Conservation (phyloP, 75 land plant species). For the Azolla pinnata region DNA sequence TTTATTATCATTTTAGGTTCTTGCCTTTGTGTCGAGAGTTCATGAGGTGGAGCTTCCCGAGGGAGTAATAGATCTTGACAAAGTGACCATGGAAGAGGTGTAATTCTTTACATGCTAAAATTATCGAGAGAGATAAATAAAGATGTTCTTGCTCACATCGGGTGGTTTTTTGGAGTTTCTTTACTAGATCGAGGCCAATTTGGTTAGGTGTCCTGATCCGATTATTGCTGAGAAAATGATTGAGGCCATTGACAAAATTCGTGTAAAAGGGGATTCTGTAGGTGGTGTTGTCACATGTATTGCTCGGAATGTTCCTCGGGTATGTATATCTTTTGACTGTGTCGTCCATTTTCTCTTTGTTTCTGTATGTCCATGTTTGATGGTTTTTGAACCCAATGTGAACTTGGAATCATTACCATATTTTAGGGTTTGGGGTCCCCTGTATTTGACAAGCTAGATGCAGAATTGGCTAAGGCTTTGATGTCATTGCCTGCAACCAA, state of each 20-base stretch:
- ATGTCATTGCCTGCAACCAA: slow-evolving; percentile 97
- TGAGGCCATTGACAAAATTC: slow-evolving; percentile 82
- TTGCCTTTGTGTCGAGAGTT: slow-evolving; percentile 93
- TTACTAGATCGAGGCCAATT: slow-evolving; percentile 81
- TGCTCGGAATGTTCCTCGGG: slow-evolving; percentile 81
- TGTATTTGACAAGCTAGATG: slow-evolving; percentile 98
- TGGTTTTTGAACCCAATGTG: background rate
- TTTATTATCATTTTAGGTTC: too few relatives aligned
- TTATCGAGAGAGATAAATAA: too few relatives aligned
- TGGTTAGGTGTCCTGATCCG: slow-evolving; percentile 86
- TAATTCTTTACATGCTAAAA: background rate
- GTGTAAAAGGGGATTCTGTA: slow-evolving; percentile 89
- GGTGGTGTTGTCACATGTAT: slow-evolving; percentile 98
- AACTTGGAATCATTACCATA: background rate
- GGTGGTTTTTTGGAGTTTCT: background rate
- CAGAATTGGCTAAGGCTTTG: slow-evolving; percentile 90
- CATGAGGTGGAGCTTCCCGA: slow-evolving; percentile 89
- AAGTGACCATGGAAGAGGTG: slow-evolving; percentile 72
- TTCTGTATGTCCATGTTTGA: too few relatives aligned
- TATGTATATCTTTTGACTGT: slow-evolving; percentile 20
- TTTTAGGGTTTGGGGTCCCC: slow-evolving; percentile 99
- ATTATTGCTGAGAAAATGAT: slow-evolving; percentile 93
- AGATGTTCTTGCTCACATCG: background rate
- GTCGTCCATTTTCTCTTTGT: background rate
- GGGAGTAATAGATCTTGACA: slow-evolving; percentile 64